Conservation (phyloP, 2,329 filamentous ascomycete species). For the Lizonia empirigonia region DNA sequence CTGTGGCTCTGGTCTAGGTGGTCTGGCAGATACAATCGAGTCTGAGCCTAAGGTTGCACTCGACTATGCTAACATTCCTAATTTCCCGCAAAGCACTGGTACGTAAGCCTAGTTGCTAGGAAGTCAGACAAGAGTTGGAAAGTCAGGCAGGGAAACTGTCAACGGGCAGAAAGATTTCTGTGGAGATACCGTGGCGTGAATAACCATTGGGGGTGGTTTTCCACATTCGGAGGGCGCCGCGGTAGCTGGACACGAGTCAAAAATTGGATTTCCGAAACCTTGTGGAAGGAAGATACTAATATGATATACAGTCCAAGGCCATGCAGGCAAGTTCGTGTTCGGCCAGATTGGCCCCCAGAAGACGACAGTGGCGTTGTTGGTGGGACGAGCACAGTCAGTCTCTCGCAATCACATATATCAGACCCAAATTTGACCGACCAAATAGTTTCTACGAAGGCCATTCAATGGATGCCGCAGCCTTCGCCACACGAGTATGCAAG, state of each 20-base stretch:
- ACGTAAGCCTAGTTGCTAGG: constrained; percentile 4
- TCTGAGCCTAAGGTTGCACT: constrained; percentile 58
- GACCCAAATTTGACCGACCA: no score
- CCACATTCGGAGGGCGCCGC: no score
- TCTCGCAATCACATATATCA: no score
- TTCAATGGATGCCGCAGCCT: constrained; percentile 65
- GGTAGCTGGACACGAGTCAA: no score
- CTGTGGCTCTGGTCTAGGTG: constrained; percentile 68
- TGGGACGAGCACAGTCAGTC: constrained; percentile 68
- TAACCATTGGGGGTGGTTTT: no score
- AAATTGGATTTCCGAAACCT: no score
- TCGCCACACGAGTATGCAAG: constrained; percentile 69
- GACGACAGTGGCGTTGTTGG: constrained; percentile 65
- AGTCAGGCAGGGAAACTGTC: not conserved
- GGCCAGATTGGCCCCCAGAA: constrained; percentile 60
- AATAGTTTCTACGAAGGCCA: constrained; percentile 73
- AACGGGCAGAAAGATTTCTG: constrained; percentile 44
- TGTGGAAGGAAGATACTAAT: not conserved
- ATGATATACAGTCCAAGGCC: constrained; percentile 56
- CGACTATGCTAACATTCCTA: constrained; percentile 64
- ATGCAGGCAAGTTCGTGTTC: constrained; percentile 70
- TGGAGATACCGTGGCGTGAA: no score
- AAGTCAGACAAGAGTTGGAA: not conserved
- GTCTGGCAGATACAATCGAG: constrained; percentile 63
- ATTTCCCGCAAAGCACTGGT: constrained; percentile 67